A percentile compares a stretch with the other conserved stretches of the same genome.
phyloP scores from a whole-genome alignment of 495 filamentous ascomycete species.

The Penicillium goetzii region DNA sequence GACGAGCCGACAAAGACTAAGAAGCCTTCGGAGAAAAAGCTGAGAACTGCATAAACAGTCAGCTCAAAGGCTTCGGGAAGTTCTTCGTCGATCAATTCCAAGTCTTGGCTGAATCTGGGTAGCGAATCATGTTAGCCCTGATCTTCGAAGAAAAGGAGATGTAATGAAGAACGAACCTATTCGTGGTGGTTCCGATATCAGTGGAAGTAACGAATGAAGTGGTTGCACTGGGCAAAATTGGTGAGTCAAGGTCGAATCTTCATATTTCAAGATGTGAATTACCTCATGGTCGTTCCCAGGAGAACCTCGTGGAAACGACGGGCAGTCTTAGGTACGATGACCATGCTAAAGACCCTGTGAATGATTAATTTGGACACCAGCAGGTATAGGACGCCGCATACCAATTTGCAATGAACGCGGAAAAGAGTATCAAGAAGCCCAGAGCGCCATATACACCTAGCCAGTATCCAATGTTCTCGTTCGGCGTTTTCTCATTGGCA shows the following conservation, averaged over 20 bases:
- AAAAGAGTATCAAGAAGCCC: slow-evolving; percentile 21
- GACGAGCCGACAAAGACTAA: slow-evolving; percentile 30
- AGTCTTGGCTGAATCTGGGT: slow-evolving; percentile 34
- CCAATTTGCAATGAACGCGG: slow-evolving; percentile 22
- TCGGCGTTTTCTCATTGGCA: slow-evolving; percentile 28
- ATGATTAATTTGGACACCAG: background rate
- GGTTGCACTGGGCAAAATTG: slow-evolving; percentile 20
- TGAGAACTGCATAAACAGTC: slow-evolving; percentile 17
- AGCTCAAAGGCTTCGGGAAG: slow-evolving; percentile 31
- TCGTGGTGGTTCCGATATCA: slow-evolving; percentile 29
- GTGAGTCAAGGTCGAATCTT: background rate
- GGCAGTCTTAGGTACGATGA: slow-evolving; percentile 27
- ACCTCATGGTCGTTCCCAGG: slow-evolving; percentile 28
- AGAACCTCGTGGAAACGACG: slow-evolving; percentile 28
- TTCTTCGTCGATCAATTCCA: slow-evolving; percentile 56
- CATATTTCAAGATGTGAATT: background rate
- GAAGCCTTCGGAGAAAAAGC: slow-evolving; percentile 23
- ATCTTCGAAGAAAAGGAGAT: background rate
- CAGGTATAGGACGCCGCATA: background rate
- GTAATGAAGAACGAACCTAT: slow-evolving; percentile 19
- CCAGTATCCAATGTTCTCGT: slow-evolving; percentile 39
- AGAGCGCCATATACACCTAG: slow-evolving; percentile 27
- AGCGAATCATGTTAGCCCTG: slow-evolving; percentile 4
- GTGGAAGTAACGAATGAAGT: slow-evolving; percentile 31
- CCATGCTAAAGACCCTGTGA: slow-evolving; percentile 25